phyloP scores from a whole-genome alignment of 805 yeast species.

The Lipomyces kockii region DNA sequence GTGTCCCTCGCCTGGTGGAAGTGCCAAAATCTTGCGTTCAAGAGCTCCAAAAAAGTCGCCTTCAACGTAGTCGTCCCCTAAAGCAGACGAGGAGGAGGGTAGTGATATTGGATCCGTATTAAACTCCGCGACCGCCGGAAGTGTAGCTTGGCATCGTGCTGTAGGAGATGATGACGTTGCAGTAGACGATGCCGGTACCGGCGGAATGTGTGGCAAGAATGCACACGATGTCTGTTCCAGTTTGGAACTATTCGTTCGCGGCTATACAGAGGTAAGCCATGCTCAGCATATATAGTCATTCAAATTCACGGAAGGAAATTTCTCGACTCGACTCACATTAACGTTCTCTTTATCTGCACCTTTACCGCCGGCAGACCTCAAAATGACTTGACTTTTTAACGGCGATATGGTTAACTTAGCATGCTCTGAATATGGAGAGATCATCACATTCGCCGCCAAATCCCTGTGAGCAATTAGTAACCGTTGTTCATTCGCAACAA shows the following conservation, averaged over 20 bases:
- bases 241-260: neutral
- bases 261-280: neutral
- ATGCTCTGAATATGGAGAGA: neutral
- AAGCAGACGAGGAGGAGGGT: constrained; percentile 19
- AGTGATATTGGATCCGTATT: constrained; percentile 14
- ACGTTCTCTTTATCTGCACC: constrained; percentile 4
- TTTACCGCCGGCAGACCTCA: neutral
- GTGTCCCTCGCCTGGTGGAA: constrained; percentile 13
- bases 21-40: constrained; percentile 27
- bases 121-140: constrained; percentile 28
- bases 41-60: constrained; percentile 30
- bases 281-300: neutral
- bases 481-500: neutral
- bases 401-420: constrained; percentile 1
- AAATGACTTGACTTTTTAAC: neutral
- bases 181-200: constrained; percentile 17
- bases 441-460: neutral
- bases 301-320: neutral
- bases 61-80: constrained; percentile 18
- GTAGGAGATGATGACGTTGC: neutral
- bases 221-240: neutral
- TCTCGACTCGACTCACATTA: constrained; percentile 2
- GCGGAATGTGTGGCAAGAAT: neutral
- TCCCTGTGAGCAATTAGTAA: neutral
- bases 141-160: constrained; percentile 14